Conservation (phyloP, 257 asterid species). For the Oldenlandia corymbosa region DNA sequence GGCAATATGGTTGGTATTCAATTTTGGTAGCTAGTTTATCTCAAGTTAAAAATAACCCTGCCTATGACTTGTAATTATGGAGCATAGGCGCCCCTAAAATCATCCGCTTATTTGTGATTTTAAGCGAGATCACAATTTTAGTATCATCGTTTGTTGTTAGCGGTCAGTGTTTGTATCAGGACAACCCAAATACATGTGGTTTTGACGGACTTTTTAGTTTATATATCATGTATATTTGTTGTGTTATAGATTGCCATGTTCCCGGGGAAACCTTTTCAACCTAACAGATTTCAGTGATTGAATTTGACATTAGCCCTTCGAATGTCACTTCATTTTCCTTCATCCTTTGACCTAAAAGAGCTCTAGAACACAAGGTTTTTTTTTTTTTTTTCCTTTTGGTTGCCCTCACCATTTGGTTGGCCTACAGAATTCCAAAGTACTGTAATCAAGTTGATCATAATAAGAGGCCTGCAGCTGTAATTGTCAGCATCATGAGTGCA, state of each 20-base stretch:
- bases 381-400: not conserved
- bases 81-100: no score
- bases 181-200: no score
- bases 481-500: slow-evolving; percentile 4
- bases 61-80: no score
- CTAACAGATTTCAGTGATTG: not conserved
- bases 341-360: no score
- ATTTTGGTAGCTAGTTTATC: not conserved
- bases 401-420: not conserved
- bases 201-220: no score
- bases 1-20: not conserved
- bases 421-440: not conserved
- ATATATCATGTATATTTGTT: no score
- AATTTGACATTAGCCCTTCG: not conserved
- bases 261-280: not conserved
- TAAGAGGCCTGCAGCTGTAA: slow-evolving; percentile 10
- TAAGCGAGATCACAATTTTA: no score
- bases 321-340: not conserved
- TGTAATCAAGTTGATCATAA: not conserved
- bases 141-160: no score
- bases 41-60: no score
- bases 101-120: no score
- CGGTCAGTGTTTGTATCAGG: no score
- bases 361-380: no score
- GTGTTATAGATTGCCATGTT: not conserved